Conservation (phyloP, 495 filamentous ascomycete species). For the Penicillium flavigenum region DNA sequence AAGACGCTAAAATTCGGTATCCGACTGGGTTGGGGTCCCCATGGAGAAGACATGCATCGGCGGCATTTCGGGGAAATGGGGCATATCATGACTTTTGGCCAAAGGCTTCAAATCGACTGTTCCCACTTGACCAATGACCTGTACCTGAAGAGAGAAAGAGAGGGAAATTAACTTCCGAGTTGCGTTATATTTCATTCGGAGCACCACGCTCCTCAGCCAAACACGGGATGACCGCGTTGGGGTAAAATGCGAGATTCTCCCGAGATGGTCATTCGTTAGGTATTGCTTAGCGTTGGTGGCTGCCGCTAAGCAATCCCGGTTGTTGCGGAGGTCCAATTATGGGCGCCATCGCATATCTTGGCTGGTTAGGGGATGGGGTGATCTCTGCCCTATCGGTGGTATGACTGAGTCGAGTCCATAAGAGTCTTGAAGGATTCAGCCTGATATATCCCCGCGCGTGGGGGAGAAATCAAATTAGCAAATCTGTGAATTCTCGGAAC, state of each 20-base stretch:
- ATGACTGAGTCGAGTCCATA: neutral
- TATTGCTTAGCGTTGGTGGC: neutral
- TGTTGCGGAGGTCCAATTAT: neutral
- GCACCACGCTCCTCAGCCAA: neutral
- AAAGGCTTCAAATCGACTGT: neutral
- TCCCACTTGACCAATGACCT: neutral
- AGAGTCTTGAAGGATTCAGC: neutral
- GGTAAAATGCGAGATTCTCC: conserved; percentile 18
- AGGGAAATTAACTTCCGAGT: neutral
- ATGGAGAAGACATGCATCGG: conserved; percentile 24
- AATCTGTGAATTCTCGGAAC: neutral
- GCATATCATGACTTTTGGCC: neutral
- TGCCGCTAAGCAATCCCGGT: neutral
- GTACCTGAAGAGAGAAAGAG: neutral
- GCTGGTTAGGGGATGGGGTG: neutral
- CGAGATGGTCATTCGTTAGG: conserved; percentile 23
- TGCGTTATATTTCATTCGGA: neutral
- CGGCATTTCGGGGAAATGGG: conserved; percentile 24
- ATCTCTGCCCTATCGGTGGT: neutral
- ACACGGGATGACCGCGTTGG: neutral
- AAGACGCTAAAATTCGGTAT: neutral
- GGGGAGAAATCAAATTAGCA: neutral
- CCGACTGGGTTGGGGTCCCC: conserved; percentile 20
- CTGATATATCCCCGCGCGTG: neutral
- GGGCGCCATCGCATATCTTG: neutral